Percentiles rank a stretch among this genome's conserved stretches.
phyloP scores from a whole-genome alignment of 208 protist genomes.

The Sergeia podlipaevii region DNA sequence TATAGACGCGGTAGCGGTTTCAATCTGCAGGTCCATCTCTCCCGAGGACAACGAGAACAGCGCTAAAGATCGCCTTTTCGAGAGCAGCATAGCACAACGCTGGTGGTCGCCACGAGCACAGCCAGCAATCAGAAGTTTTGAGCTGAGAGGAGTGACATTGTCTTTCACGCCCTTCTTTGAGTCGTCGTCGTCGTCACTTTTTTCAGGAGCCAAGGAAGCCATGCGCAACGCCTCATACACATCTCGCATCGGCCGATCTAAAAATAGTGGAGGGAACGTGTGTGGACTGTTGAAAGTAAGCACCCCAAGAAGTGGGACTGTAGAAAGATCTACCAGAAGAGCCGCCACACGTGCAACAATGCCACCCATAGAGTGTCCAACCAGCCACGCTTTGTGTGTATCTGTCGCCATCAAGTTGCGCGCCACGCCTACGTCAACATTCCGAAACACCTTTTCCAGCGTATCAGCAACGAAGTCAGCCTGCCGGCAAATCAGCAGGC shows the following conservation, averaged over 20 bases:
- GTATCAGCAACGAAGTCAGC: slow-evolving; percentile 38
- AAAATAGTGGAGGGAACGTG: slow-evolving; percentile 35
- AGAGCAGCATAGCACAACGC: too few species aligned
- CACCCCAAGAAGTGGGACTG: slow-evolving; percentile 19
- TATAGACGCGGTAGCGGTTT: slow-evolving; percentile 18
- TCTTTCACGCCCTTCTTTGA: neutral
- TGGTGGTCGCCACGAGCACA: too few species aligned
- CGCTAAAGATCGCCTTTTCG: too few species aligned
- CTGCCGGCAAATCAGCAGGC: slow-evolving; percentile 30
- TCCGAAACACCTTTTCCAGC: slow-evolving; percentile 13
- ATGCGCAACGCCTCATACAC: slow-evolving; percentile 24
- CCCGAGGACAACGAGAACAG: slow-evolving; percentile 45
- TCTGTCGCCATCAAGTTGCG: neutral
- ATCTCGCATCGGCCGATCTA: slow-evolving; percentile 33
- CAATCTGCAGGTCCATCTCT: slow-evolving; percentile 39
- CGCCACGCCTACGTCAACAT: neutral
- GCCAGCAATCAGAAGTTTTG: too few species aligned
- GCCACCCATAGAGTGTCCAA: slow-evolving; percentile 61
- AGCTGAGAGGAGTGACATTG: too few species aligned
- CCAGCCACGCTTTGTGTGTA: slow-evolving; percentile 26
- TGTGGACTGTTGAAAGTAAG: slow-evolving; percentile 48
- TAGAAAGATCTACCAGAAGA: slow-evolving; percentile 6
- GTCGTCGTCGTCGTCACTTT: neutral
- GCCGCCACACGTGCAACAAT: slow-evolving; percentile 36
- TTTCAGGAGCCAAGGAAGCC: neutral